Evolutionary conservation across 2,329 filamentous ascomycete species (phyloP).

Genomic region (Mycocentrospora acerina): DNA sequence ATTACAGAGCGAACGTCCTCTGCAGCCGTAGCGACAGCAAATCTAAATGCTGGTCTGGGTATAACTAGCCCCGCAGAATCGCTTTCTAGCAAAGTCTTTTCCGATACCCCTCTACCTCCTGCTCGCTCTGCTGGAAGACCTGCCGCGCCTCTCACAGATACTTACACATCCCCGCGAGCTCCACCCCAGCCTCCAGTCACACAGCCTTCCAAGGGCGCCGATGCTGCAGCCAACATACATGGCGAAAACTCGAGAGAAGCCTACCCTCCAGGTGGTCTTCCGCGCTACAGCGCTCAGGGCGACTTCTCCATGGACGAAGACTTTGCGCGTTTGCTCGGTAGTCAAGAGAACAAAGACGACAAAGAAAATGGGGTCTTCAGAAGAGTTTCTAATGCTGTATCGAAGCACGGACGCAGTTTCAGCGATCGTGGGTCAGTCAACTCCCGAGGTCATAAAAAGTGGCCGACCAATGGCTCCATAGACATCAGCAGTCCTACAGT

Average conservation of each 20-base stretch:
- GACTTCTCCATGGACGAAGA: constrained; percentile 96
- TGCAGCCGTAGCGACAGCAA: constrained; percentile 24
- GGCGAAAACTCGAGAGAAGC: constrained; percentile 41
- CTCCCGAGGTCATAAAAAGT: constrained; percentile 40
- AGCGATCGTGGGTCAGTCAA: constrained; percentile 60
- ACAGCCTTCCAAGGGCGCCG: constrained; percentile 43
- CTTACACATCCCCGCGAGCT: constrained; percentile 49
- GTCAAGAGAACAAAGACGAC: constrained; percentile 60
- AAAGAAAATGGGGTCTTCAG: constrained; percentile 63
- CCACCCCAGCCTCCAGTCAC: constrained; percentile 47
- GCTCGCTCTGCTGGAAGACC: constrained; percentile 52
- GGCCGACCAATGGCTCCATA: constrained; percentile 46
- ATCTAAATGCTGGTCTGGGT: constrained; percentile 45
- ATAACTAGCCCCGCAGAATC: constrained; percentile 49
- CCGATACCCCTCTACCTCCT: constrained; percentile 48
- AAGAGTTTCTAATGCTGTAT: constrained; percentile 85
- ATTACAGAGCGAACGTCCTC: constrained; percentile 47
- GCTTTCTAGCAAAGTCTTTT: constrained; percentile 41
- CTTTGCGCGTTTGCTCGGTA: constrained; percentile 82
- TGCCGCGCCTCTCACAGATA: constrained; percentile 38
- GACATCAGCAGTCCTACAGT: constrained; percentile 72
- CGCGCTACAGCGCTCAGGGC: constrained; percentile 68
- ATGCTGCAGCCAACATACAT: constrained; percentile 49
- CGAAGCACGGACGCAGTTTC: constrained; percentile 82
- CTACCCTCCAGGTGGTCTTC: constrained; percentile 32